Base-by-base conservation (phyloP, 2,329 filamentous ascomycete species). In the Alternaria metachromatica region DNA sequence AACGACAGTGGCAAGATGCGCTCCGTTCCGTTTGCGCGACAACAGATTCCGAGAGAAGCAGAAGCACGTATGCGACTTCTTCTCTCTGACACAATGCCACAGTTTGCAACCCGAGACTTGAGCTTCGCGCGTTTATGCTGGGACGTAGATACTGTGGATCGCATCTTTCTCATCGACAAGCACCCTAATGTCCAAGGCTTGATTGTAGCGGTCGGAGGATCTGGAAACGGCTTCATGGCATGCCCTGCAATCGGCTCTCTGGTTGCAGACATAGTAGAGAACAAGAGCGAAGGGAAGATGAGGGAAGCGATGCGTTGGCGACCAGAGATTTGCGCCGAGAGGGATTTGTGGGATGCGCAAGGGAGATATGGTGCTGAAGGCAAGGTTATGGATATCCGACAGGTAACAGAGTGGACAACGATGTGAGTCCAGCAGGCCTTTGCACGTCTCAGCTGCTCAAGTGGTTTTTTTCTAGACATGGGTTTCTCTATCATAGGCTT, bases 101-200 rank as follows among this genome's bases (percentile, higher is more conserved):
- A 87, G 58, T 80, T 87, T 5, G 81, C 83, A 0, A 72, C 82
- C 3, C 81, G 86, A 3, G 80, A 81, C 0, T 83, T 87, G 54
- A 80, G 75, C 20, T 86, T 85, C 63, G 84, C 84, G 8, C 78
- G 85, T 15, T 83, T 88, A 30, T 88, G 86, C 74, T 88, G 86
- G 86, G 86, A 86, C 68, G 82, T 85, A 0, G 86, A 88, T 67
- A 88, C 86, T 0, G 81, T 83, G 0, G 84, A 88, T 70, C 81
- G 85, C 3, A 78, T 83, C 20, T 88, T 87, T 59, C 71, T 88
- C 18, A 86, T 88, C 58, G 82, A 83, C 56, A 74, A 75, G 28
- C 85, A 87, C 72, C 84, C 85, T 0, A 75, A 81, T 13, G 75
- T 81, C 55, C 64, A 72, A 37, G 81, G 79, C 25, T 69, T 87